Conservation (phyloP, 495 filamentous ascomycete species). For the Cercophora scortea region DNA sequence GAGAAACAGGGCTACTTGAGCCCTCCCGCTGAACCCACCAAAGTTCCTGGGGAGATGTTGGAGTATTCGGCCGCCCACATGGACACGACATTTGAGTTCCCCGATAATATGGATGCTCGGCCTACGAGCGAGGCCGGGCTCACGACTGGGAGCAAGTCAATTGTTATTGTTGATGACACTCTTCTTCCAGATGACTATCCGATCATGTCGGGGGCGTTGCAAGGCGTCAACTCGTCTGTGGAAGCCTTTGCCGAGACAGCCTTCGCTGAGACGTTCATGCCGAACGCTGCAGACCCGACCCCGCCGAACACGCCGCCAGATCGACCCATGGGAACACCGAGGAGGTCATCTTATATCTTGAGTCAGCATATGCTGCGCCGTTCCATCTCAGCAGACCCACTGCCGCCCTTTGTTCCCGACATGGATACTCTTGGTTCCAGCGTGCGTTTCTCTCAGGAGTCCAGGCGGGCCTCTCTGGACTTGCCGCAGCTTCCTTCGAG, state of each 20-base stretch:
- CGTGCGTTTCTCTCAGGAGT: constrained; percentile 21
- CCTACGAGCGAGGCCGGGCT: constrained; percentile 45
- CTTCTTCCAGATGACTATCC: constrained; percentile 29
- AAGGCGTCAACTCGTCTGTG: constrained; percentile 34
- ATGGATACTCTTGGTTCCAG: constrained; percentile 22
- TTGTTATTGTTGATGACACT: constrained; percentile 79
- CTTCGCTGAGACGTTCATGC: constrained; percentile 40
- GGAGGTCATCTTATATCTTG: constrained; percentile 44
- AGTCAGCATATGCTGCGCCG: constrained; percentile 30
- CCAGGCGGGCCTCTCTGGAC: constrained; percentile 25
- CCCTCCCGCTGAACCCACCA: constrained; percentile 5
- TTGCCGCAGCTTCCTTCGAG: constrained; percentile 13
- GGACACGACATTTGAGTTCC: constrained; percentile 18
- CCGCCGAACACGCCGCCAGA: constrained; percentile 48
- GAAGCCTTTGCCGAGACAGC: constrained; percentile 40
- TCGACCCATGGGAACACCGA: constrained; percentile 30
- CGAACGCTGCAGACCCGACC: constrained; percentile 36
- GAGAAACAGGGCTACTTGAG: constrained; percentile 17
- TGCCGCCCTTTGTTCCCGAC: constrained; percentile 33
- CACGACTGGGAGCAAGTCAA: constrained; percentile 74
- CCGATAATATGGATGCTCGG: constrained; percentile 13
- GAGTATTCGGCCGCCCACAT: constrained; percentile 35
- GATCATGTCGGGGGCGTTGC: constrained; percentile 39
- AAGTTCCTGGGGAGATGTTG: constrained; percentile 11
- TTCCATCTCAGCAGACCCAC: constrained; percentile 21